A percentile compares a stretch with the other conserved stretches of the same genome.
Conservation (phyloP, 208 protist species). For the Leishmania tropica region DNA sequence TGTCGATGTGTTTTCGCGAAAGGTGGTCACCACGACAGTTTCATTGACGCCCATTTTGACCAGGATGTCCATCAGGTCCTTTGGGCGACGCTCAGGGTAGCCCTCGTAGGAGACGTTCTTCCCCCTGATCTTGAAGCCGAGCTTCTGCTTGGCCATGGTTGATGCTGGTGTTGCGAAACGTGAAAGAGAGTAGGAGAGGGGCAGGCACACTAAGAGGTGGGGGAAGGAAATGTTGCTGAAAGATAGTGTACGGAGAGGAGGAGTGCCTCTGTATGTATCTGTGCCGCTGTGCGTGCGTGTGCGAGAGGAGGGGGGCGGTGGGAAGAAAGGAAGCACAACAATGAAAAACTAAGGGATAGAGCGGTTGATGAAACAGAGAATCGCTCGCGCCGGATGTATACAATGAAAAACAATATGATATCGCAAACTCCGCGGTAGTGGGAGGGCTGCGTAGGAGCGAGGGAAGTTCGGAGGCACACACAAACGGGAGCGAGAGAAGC, state of each 20-base stretch:
- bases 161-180: neutral
- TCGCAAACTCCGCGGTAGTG: neutral
- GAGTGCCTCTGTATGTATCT: slow-evolving; percentile 5
- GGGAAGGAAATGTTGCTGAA: neutral
- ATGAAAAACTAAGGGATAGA: neutral
- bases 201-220: neutral
- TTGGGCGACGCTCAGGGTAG: slow-evolving; percentile 52
- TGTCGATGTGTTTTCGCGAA: slow-evolving; percentile 80
- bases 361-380: neutral
- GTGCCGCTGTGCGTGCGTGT: neutral
- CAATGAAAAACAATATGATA: neutral
- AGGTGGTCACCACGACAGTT: slow-evolving; percentile 47
- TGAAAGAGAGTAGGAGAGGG: slow-evolving; percentile 11
- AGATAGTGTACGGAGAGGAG: neutral
- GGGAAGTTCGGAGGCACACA: neutral
- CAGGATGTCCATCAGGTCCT: slow-evolving; percentile 83
- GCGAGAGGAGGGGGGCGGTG: neutral
- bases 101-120: slow-evolving; percentile 78
- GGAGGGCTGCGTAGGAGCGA: neutral
- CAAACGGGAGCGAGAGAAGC: neutral
- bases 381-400: neutral
- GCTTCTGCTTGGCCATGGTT: slow-evolving; percentile 73
- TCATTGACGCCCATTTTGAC: slow-evolving; percentile 66
- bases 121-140: slow-evolving; percentile 66
- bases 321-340: neutral